Evolutionary conservation across 768 basidiomycete genomes (phyloP), one percentile per base, ranked within the genome.

Genomic region (Cyathus striatus): DNA sequence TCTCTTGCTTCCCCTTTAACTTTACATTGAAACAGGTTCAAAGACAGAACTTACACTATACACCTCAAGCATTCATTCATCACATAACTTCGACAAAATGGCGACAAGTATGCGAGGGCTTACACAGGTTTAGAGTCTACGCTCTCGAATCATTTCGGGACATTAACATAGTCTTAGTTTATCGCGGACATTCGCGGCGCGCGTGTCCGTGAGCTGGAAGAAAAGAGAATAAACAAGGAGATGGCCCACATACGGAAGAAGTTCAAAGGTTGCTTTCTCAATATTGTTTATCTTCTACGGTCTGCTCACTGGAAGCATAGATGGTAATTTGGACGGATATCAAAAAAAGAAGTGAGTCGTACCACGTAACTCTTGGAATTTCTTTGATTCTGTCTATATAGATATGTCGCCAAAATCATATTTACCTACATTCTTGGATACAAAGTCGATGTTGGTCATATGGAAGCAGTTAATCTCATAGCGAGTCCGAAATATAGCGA

Each of bases 191-290:
- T 99, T 57, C 87, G 96, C 44, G 93, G 96, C 39, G 95, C 95
- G 39, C 75, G 95, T 45, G 94, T 98, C 17, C 81, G 95, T 42
- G 96, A 99, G 63, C 69, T 98, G 41, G 96, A 99, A 60, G 95
- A 98, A 75, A 98, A 97, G 68, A 74, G 96, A 43, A 96, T 99
- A 54, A 99, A 99, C 70, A 94, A 97, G 65, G 96, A 99, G 69
- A 98, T 99, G 96, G 96, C 96, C 1, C 97, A 99, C 56, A 99
- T 99, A 49, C 76, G 96, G 47, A 95, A 96, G 74, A 92, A 95
- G 65, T 98, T 99, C 75, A 97, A 97, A 76, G 91, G 93, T 88
- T 38, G 40, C 42, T 42, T 16, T 32, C 17, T 34, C n/a, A 16
- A 22, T 25, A 57, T 16, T 14, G 32, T 35, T 9, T 36, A 18